A percentile compares a stretch with the other conserved stretches of the same genome.
These are phyloP conservation scores for Ophiostoma australiae DNA, from an alignment of 2,329 filamentous ascomycete species.

Conservation along the genomic window DNA sequence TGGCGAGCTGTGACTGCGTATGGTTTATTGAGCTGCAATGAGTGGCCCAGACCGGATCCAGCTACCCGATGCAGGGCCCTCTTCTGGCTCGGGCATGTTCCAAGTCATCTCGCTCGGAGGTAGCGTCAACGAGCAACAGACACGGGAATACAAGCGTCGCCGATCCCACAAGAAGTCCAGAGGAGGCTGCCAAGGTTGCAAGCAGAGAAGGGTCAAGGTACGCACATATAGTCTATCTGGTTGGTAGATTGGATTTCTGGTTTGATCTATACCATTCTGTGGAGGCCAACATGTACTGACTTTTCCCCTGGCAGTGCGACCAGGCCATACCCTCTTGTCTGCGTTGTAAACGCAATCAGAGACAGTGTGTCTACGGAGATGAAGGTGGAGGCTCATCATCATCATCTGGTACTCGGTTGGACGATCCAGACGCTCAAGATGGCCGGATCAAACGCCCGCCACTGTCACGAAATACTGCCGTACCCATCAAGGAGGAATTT, in stretches of 20 bases:
- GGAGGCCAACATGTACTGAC: background rate
- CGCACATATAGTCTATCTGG: background rate
- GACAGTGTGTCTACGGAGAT: conserved; percentile 26
- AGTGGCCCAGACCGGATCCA: conserved; percentile 12
- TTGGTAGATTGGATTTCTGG: background rate
- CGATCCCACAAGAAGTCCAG: conserved; percentile 29
- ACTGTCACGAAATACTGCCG: background rate
- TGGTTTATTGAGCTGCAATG: conserved; percentile 22
- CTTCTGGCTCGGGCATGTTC: conserved; percentile 26
- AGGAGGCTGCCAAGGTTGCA: conserved; percentile 29
- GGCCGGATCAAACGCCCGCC: background rate
- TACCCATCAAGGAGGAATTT: conserved; percentile 3
- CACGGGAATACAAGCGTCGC: conserved; percentile 29
- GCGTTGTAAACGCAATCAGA: conserved; percentile 28
- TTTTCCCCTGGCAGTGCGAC: conserved; percentile 26
- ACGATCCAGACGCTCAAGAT: background rate
- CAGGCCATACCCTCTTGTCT: conserved; percentile 27
- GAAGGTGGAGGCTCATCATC: background rate
- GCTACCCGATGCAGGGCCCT: conserved; percentile 17
- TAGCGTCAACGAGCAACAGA: conserved; percentile 26
- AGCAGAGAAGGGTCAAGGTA: conserved; percentile 30
- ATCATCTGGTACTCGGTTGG: background rate
- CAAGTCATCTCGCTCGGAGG: conserved; percentile 29
- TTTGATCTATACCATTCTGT: background rate
- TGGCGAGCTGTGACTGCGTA: background rate